Evolutionary conservation across 2,329 filamentous ascomycete species (phyloP).

Genomic region (Aureobasidium sp.): DNA sequence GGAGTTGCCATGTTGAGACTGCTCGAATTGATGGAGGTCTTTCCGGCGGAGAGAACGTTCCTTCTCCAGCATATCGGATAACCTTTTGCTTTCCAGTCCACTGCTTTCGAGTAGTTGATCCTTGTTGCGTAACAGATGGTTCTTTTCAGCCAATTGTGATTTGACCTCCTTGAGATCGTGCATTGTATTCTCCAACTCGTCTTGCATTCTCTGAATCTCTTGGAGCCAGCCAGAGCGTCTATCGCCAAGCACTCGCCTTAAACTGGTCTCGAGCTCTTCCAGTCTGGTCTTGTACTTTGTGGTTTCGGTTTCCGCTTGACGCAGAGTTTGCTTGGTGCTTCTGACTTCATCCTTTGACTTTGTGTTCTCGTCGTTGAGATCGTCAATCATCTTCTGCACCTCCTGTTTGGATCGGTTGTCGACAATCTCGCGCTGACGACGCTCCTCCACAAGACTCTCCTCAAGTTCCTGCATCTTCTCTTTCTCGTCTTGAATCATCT

Average conservation of each 20-base stretch:
- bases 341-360: slow-evolving; percentile 78
- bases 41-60: slow-evolving; percentile 77
- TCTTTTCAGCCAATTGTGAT: slow-evolving; percentile 75
- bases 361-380: slow-evolving; percentile 77
- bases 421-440: slow-evolving; percentile 77
- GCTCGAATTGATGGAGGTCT: slow-evolving; percentile 81
- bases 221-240: slow-evolving; percentile 78
- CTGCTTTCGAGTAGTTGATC: slow-evolving; percentile 83
- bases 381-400: slow-evolving; percentile 84
- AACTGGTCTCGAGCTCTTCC: slow-evolving; percentile 78
- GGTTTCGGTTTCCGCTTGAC: slow-evolving; percentile 77
- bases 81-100: slow-evolving; percentile 72
- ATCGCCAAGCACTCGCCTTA: slow-evolving; percentile 76
- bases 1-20: slow-evolving; percentile 76
- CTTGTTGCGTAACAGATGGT: slow-evolving; percentile 79
- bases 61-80: slow-evolving; percentile 83
- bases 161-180: slow-evolving; percentile 74
- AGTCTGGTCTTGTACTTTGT: slow-evolving; percentile 85
- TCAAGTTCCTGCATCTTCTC: slow-evolving; percentile 50
- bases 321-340: slow-evolving; percentile 71
- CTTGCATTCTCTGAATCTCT: slow-evolving; percentile 74
- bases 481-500: slow-evolving; percentile 72
- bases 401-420: slow-evolving; percentile 88
- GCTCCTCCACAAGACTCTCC: slow-evolving; percentile 66
- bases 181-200: slow-evolving; percentile 74